Base-by-base conservation (phyloP, 192 early-diverging fungal species). In the Dimargaris xerosporica region DNA sequence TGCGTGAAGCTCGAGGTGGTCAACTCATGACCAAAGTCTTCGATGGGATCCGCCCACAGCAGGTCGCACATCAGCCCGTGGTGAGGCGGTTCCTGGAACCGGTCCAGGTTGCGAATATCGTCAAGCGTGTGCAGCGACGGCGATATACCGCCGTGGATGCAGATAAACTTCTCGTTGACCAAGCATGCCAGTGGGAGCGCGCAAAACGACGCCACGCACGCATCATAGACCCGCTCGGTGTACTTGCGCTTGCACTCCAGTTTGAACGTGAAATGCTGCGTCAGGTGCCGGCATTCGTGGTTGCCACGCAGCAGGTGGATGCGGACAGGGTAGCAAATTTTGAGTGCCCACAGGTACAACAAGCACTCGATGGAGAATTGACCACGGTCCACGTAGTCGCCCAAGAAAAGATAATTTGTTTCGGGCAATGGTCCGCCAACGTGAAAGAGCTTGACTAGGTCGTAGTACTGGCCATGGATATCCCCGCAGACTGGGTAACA, bases 11-110 rank as follows among this genome's bases (percentile, higher is more conserved):
- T 80, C 62, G 82, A 86, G 15, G 25, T 25, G n/a, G 79, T 85
- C 62, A 85, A 81, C 65, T 94, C 91, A 55, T 88, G 86, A 10
- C 90, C 91, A 78, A 91, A 91, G 66, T 94, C 91, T 72, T 91
- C 91, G 48, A 91, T 71, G 43, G 91, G 91, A 75, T 94, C 91
- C 11, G 91, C 85, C 91, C 91, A 94, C 30, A 94, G 74, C 13
- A 91, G 71, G 75, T 94, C 91, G 71, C 91, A 94, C 90, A 94
- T 91, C 55, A 94, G 63, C 46, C 91, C 91, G 59, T 93, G 89
- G 5, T 89, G 91, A 7, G 91, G 91, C 7, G 91, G 90, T 64
- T 94, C 90, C 31, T 85, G 78, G 76, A 94, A 94, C n/a, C 91
- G 86, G 75, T 94, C 86, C 67, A 94, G 23, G 61, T 72, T 28